phyloP scores from a whole-genome alignment of 2,329 filamentous ascomycete species.

The Phyllosticta capitalensis region DNA sequence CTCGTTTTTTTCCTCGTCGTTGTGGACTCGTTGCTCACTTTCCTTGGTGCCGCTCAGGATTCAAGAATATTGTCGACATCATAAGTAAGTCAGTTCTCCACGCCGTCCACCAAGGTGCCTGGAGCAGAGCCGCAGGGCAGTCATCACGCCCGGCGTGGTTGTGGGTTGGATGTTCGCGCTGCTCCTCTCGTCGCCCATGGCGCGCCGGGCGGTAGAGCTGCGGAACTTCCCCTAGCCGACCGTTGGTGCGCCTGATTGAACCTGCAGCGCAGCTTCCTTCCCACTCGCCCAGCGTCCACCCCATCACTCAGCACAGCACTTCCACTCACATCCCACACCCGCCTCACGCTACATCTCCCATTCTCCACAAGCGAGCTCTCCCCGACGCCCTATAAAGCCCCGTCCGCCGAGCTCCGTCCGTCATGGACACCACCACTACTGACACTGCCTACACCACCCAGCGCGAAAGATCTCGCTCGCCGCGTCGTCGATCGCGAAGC shows the following conservation, averaged over 20 bases:
- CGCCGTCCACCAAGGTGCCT: conserved; percentile 1
- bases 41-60: too few relatives aligned
- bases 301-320: conserved; percentile 1
- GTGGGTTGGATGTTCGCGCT: background rate
- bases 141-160: background rate
- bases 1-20: conserved; percentile 3
- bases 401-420: conserved; percentile 2
- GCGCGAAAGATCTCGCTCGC: conserved; percentile 77
- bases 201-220: conserved; percentile 7
- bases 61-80: background rate
- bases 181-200: conserved; percentile 6
- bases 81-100: background rate
- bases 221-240: conserved; percentile 12
- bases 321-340: conserved; percentile 1
- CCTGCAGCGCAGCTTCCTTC: conserved; percentile 10
- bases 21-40: too few relatives aligned
- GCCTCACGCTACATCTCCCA: background rate
- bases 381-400: conserved; percentile 7
- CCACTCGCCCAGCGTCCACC: conserved; percentile 1
- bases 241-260: conserved; percentile 8
- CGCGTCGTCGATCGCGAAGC: conserved; percentile 50
- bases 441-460: conserved; percentile 29
- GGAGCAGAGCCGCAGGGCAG: background rate
- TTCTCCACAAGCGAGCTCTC: conserved; percentile 4
- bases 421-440: conserved; percentile 9